These are phyloP conservation scores for Acacia acuminata DNA, from an alignment of 306 rosid genomes.

Conservation along the genomic window DNA sequence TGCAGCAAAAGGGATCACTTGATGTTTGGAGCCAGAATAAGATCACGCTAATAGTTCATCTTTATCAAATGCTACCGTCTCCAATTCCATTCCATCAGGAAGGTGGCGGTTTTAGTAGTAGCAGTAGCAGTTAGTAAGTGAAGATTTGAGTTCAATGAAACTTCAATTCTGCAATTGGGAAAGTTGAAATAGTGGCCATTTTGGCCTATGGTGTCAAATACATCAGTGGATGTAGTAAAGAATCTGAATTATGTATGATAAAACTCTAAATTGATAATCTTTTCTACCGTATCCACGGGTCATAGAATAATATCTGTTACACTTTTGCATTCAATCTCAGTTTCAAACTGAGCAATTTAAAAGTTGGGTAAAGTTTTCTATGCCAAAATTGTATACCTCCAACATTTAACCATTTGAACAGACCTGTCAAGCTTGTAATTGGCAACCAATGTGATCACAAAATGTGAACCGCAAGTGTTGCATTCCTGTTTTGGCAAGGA, in stretches of 20 bases:
- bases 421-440: constrained; percentile 85
- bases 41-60: not conserved
- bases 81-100: not conserved
- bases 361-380: no score
- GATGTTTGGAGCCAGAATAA: not conserved
- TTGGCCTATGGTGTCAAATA: not conserved
- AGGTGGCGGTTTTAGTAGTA: not conserved
- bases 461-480: constrained; percentile 82
- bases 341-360: no score
- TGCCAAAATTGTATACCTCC: not conserved
- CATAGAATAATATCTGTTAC: no score
- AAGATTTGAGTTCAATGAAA: not conserved
- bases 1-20: not conserved
- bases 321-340: no score
- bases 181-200: not conserved
- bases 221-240: no score
- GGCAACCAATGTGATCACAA: constrained; percentile 75
- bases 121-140: no score
- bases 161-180: not conserved
- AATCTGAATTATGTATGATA: no score
- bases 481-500: constrained; percentile 62
- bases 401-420: not conserved
- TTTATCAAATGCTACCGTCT: not conserved
- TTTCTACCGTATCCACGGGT: no score
- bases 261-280: no score